A percentile compares a stretch with the other conserved stretches of the same genome.
Evolutionary conservation across 768 basidiomycete genomes (phyloP).

Genomic region (Suillus subaureus): DNA sequence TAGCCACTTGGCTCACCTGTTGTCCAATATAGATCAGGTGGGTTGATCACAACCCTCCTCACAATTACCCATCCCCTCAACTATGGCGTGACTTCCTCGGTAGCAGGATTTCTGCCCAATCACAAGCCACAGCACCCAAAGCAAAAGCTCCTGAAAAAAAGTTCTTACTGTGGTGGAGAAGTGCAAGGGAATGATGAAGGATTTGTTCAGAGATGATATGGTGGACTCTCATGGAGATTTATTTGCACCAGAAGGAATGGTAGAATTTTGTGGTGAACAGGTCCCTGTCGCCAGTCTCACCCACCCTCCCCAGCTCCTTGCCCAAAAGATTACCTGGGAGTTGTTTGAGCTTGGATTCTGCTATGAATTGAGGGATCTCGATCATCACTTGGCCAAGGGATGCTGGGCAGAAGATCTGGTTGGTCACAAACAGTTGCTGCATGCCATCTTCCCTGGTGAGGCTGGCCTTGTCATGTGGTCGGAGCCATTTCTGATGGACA

Average conservation of each 20-base stretch:
- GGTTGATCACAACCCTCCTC: no score
- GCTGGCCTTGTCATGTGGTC: conserved; percentile 1
- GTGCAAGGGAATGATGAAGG: no score
- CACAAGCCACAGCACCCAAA: no score
- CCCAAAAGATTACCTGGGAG: conserved; percentile 16
- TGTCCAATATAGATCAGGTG: no score
- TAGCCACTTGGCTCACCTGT: no score
- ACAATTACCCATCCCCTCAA: no score
- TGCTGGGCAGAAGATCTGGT: neutral
- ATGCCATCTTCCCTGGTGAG: neutral
- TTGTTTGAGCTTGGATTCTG: conserved; percentile 18
- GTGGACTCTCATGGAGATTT: neutral
- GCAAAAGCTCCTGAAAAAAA: no score
- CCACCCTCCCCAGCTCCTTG: neutral
- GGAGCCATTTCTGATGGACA: neutral
- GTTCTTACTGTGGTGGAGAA: no score
- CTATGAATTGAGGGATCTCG: conserved; percentile 20
- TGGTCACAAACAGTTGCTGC: neutral
- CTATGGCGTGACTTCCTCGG: no score
- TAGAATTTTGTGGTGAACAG: neutral
- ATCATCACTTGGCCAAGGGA: neutral
- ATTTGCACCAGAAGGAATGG: neutral
- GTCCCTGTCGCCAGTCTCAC: neutral
- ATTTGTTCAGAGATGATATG: no score
- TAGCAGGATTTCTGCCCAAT: no score